These are phyloP conservation scores for Protomyces arabidopsidicola DNA, from an alignment of 1,139 yeast species.

Conservation along the genomic window DNA sequence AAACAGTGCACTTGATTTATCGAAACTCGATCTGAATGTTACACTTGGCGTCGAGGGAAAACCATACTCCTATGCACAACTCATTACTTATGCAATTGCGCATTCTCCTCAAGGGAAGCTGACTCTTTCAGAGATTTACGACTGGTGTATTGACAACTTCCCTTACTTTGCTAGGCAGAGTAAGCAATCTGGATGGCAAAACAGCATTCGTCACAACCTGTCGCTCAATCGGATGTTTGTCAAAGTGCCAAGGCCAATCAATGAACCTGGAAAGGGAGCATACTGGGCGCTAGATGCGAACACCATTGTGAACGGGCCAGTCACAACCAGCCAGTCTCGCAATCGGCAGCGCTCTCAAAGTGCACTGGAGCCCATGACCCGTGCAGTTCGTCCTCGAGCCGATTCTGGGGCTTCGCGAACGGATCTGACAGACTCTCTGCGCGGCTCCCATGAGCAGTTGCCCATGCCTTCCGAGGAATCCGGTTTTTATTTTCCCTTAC, in stretches of 20 bases:
- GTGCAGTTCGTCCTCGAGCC: background rate
- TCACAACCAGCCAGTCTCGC: constrained; percentile 20
- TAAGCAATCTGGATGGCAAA: constrained; percentile 91
- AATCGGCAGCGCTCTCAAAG: constrained; percentile 23
- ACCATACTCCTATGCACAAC: constrained; percentile 26
- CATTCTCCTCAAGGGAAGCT: constrained; percentile 49
- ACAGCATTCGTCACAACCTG: constrained; percentile 81
- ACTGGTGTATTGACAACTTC: constrained; percentile 76
- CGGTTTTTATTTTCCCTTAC: background rate
- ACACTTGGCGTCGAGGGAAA: constrained; percentile 24
- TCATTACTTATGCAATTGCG: constrained; percentile 26
- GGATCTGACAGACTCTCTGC: background rate
- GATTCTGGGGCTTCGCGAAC: background rate
- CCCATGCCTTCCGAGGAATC: background rate
- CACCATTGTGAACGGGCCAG: constrained; percentile 7
- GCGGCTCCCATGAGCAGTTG: background rate
- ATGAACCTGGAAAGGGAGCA: constrained; percentile 63
- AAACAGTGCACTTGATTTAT: constrained; percentile 11
- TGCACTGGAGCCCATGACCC: constrained; percentile 12
- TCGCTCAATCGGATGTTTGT: constrained; percentile 80
- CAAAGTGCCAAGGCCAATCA: constrained; percentile 62
- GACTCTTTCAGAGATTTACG: constrained; percentile 79
- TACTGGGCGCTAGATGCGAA: constrained; percentile 70
- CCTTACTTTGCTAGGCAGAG: constrained; percentile 83
- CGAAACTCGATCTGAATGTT: constrained; percentile 14